Conservation (phyloP, 805 yeast species). For the Saturnispora galanensis region DNA sequence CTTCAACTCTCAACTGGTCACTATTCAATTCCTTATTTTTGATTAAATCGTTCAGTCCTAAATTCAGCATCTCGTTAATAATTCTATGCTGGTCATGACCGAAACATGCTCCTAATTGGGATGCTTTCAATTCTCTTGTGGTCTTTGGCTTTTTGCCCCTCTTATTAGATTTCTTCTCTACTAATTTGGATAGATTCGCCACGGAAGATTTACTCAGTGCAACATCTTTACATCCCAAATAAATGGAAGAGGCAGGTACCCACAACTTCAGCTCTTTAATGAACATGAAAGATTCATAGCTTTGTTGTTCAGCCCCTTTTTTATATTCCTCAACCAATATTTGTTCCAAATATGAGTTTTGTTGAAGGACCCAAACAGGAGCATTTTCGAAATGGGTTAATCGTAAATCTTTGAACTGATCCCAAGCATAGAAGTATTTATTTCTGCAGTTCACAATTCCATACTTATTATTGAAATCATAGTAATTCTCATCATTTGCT, state of each 20-base stretch:
- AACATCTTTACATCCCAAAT: constrained; percentile 2
- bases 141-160: neutral
- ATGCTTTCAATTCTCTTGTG: neutral
- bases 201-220: neutral
- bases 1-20: neutral
- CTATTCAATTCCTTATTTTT: neutral
- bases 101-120: constrained; percentile 3
- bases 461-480: constrained; percentile 4
- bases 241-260: constrained; percentile 2
- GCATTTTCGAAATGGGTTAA: constrained; percentile 49
- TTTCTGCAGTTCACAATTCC: constrained; percentile 45
- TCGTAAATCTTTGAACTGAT: constrained; percentile 44
- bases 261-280: constrained; percentile 4
- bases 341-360: neutral
- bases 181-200: neutral
- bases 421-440: constrained; percentile 41
- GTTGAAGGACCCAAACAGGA: constrained; percentile 44
- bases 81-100: neutral
- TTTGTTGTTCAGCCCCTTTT: neutral
- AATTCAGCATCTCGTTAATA: neutral
- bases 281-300: constrained; percentile 6
- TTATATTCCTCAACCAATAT: constrained; percentile 8
- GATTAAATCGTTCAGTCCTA: neutral
- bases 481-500: neutral
- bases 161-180: neutral